Conservation (phyloP, 495 filamentous ascomycete genomes). For the Pseudomonodictys pantanalensis region DNA sequence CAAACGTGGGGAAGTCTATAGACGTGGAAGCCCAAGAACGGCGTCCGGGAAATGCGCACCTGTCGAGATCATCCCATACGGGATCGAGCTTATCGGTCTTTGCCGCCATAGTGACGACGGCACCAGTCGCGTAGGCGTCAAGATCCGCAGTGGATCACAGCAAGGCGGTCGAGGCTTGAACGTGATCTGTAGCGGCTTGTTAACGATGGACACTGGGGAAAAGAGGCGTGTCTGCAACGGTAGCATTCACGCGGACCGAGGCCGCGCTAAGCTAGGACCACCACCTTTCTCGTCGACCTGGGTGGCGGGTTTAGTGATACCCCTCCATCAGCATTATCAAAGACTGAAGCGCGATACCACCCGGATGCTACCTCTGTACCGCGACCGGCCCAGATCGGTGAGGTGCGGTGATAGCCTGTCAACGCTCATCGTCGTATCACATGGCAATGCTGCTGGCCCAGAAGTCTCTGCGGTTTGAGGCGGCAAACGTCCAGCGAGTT, state of each 20-base stretch:
- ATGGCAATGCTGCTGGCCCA: conserved; percentile 3
- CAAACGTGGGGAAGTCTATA: conserved; percentile 9
- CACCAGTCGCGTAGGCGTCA: conserved; percentile 12
- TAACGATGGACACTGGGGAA: conserved; percentile 17
- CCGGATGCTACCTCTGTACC: conserved; percentile 23
- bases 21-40: conserved; percentile 23
- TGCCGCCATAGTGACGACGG: conserved; percentile 23
- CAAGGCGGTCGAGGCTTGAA: conserved; percentile 21
- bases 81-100: conserved; percentile 58
- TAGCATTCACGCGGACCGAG: conserved; percentile 21
- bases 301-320: conserved; percentile 10
- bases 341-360: conserved; percentile 19
- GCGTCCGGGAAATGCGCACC: conserved; percentile 36
- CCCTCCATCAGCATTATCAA: conserved; percentile 4
- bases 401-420: neutral
- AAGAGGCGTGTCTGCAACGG: conserved; percentile 17
- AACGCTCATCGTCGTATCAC: conserved; percentile 16
- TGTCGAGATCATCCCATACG: conserved; percentile 65
- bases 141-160: conserved; percentile 13
- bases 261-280: conserved; percentile 18
- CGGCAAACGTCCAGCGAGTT: conserved; percentile 9
- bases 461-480: conserved; percentile 7
- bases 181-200: conserved; percentile 25
- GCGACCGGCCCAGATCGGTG: neutral
- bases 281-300: conserved; percentile 7